phyloP scores from a whole-genome alignment of 129 eudicot species.

The Oenanthe sinensis region DNA sequence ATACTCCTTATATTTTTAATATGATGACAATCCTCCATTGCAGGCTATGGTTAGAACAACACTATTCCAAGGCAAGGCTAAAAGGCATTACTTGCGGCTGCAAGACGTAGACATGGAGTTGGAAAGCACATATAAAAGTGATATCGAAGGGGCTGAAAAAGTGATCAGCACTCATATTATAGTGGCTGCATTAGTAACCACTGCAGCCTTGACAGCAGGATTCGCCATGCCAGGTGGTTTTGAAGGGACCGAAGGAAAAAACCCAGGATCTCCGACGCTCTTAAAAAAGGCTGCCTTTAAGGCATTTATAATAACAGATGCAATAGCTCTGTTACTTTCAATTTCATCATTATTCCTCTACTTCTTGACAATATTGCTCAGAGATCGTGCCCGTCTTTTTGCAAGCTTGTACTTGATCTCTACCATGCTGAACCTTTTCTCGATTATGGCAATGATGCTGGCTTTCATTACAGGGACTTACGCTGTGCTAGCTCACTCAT shows the following conservation, averaged over 20 bases:
- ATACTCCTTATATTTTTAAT: too few relatives aligned
- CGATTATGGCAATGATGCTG: background rate
- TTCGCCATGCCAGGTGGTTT: slow-evolving; percentile 4
- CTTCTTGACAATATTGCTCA: background rate
- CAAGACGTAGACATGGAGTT: background rate
- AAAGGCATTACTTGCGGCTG: background rate
- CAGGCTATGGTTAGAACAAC: too few relatives aligned
- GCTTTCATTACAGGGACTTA: slow-evolving; percentile 2
- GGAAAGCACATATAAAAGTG: too few relatives aligned
- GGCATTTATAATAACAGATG: slow-evolving; percentile 7
- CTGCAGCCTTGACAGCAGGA: background rate
- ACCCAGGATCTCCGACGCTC: background rate
- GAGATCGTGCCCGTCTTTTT: too few relatives aligned
- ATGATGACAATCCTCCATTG: too few relatives aligned
- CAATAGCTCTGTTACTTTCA: background rate
- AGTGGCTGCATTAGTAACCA: background rate
- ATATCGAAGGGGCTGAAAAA: background rate
- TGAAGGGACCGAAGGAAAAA: background rate
- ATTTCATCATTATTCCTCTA: background rate
- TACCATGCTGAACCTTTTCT: background rate
- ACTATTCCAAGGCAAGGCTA: background rate
- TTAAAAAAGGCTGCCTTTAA: background rate
- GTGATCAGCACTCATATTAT: background rate
- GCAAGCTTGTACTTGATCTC: background rate
- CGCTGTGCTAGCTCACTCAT: background rate